Evolutionary conservation across 2,329 filamentous ascomycete species (phyloP).

Genomic region (Blumeria hordei): DNA sequence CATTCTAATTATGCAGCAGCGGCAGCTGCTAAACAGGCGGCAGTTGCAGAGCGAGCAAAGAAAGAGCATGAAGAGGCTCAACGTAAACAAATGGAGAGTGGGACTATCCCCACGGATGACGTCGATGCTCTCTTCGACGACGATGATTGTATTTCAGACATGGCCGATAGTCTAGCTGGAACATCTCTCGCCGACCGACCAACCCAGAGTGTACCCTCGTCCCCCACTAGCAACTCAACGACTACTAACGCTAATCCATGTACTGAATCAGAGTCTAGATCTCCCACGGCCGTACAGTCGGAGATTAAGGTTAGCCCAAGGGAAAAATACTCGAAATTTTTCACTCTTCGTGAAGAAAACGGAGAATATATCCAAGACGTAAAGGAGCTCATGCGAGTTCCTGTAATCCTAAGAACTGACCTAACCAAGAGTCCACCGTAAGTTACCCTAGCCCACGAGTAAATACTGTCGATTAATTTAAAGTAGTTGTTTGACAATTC

Average conservation of each 20-base stretch:
- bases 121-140: slow-evolving; percentile 92
- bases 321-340: slow-evolving; percentile 84
- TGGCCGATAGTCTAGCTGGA: slow-evolving; percentile 77
- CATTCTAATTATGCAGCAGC: slow-evolving; percentile 45
- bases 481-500: slow-evolving; percentile 55
- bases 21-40: slow-evolving; percentile 55
- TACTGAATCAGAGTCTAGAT: slow-evolving; percentile 82
- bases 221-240: slow-evolving; percentile 48
- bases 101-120: slow-evolving; percentile 79
- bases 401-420: slow-evolving; percentile 96
- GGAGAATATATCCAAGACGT: slow-evolving; percentile 97
- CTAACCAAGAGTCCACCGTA: slow-evolving; percentile 97
- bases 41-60: slow-evolving; percentile 55
- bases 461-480: slow-evolving; percentile 16
- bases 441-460: slow-evolving; percentile 22
- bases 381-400: slow-evolving; percentile 88
- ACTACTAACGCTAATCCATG: slow-evolving; percentile 37
- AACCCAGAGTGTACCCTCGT: slow-evolving; percentile 86
- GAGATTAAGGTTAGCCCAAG: slow-evolving; percentile 73
- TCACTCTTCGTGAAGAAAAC: slow-evolving; percentile 72
- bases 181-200: slow-evolving; percentile 74
- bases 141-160: slow-evolving; percentile 56
- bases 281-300: slow-evolving; percentile 43
- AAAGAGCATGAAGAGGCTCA: slow-evolving; percentile 80
- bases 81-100: slow-evolving; percentile 82